A percentile compares a stretch with the other conserved stretches of the same genome.
phyloP scores from a whole-genome alignment of 495 filamentous ascomycete genomes.

The Aspergillus kassunensis region DNA sequence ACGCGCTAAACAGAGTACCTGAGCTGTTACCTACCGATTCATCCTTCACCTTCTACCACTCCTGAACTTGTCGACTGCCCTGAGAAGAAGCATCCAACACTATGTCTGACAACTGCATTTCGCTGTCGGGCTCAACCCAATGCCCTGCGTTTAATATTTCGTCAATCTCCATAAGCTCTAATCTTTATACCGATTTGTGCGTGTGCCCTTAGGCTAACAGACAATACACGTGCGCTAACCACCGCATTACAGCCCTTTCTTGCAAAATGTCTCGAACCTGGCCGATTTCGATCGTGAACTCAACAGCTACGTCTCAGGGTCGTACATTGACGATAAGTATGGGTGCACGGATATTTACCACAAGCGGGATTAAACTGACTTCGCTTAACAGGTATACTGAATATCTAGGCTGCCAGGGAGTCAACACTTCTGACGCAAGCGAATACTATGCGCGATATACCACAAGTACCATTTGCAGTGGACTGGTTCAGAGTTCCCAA shows the following conservation, averaged over 20 bases:
- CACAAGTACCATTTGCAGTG: slow-evolving; percentile 88
- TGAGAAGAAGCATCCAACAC: slow-evolving; percentile 2
- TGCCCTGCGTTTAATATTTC: slow-evolving; percentile 82
- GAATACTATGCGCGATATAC: slow-evolving; percentile 92
- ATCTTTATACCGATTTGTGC: slow-evolving; percentile 70
- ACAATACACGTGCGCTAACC: slow-evolving; percentile 24
- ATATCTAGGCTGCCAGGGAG: slow-evolving; percentile 73
- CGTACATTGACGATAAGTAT: slow-evolving; percentile 74
- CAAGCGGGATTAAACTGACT: slow-evolving; percentile 13
- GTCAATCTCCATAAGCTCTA: slow-evolving; percentile 70
- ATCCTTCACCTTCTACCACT: background rate
- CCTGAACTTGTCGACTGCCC: background rate
- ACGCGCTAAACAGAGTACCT: slow-evolving; percentile 2
- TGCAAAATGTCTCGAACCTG: slow-evolving; percentile 72
- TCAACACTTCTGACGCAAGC: slow-evolving; percentile 77
- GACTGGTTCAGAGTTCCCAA: slow-evolving; percentile 89
- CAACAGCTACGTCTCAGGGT: slow-evolving; percentile 65
- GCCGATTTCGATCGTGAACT: slow-evolving; percentile 75
- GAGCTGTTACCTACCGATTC: slow-evolving; percentile 4
- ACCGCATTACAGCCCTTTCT: slow-evolving; percentile 71
- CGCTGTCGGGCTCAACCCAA: slow-evolving; percentile 69
- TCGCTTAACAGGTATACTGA: slow-evolving; percentile 29
- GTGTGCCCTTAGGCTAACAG: slow-evolving; percentile 32
- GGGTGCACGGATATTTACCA: slow-evolving; percentile 8
- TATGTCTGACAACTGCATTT: slow-evolving; percentile 61